Conservation (phyloP, 768 basidiomycete genomes). For the Phanerodontia chrysosporium region DNA sequence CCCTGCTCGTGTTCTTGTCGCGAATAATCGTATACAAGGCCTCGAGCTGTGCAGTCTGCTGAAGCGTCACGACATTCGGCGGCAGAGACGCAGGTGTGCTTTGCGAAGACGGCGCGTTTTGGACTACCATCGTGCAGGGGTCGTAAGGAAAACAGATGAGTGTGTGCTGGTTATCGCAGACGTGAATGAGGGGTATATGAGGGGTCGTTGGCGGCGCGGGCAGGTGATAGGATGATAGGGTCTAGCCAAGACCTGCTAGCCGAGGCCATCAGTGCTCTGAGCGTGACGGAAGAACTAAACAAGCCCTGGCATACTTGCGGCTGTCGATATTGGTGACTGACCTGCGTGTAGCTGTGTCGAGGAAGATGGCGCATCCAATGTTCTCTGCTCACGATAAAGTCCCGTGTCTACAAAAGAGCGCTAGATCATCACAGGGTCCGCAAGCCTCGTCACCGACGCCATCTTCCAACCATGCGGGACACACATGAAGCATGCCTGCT, state of each 20-base stretch:
- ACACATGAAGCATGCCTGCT: neutral
- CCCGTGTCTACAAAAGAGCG: too few species aligned
- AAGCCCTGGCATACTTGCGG: neutral
- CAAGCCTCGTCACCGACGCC: too few species aligned
- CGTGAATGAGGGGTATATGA: neutral
- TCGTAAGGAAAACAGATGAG: neutral
- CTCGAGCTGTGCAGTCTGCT: conserved; percentile 89
- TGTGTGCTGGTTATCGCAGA: neutral
- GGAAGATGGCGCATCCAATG: too few species aligned
- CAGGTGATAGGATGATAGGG: neutral
- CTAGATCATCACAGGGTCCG: too few species aligned
- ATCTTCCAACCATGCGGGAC: too few species aligned
- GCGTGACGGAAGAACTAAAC: neutral
- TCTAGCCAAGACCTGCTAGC: neutral
- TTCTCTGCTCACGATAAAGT: too few species aligned
- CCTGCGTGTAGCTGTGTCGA: neutral
- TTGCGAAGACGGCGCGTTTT: conserved; percentile 30
- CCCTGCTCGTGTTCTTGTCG: conserved; percentile 80
- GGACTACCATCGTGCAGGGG: conserved; percentile 14
- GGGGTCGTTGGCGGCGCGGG: neutral
- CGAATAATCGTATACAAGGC: conserved; percentile 94
- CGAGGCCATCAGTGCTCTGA: neutral
- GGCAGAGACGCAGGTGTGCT: conserved; percentile 45
- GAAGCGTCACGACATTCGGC: conserved; percentile 82
- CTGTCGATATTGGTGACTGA: neutral